Base-by-base conservation (phyloP, 2,329 filamentous ascomycete genomes). In the Westerdykella sp. region DNA sequence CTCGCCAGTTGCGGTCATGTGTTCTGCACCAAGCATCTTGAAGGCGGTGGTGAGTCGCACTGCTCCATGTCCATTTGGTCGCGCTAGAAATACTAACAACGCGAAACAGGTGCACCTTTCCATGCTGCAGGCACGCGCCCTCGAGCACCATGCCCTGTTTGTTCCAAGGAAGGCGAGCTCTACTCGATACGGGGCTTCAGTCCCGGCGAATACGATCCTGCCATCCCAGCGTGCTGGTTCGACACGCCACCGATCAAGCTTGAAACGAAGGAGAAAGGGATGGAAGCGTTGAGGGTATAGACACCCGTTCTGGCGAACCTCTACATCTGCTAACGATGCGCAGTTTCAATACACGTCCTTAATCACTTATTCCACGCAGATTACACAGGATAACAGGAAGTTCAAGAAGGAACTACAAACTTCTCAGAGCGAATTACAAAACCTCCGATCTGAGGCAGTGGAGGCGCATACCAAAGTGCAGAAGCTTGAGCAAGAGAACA, bases 1-100 rank as follows among this genome's bases (percentile, higher is more conserved):
- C 66, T 77, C 22, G 67, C 68, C 5, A 65, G 63, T 37, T 77
- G 74, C 55, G 69, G 68, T 34, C 74, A 77, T 56, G 63, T 76
- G 18, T 67, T 69, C 25, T 77, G 74, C 48, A 63, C 58, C 41
- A 69, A 68, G 46, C 73, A 77, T 53, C 53, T 77, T 3, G 66
- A 71, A 38, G 70, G 68, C 31, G 72, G 73, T 39, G 74, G 74
- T 75, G 48, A 55, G 67, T 21, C 18, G 18, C 18, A 21, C 18
- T 35, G 9, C 32, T 18, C n/a, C 9, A 3, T 18, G 6, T 57
- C 14, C 22, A 13, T 23, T 28, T 16, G 18, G 5, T 34, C 5
- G 11, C 23, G 4, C 10, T 18, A 5, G 38, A 32, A 21, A 34
- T 35, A 18, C 28, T 18, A 22, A 31, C 3, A 7, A 14, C 13